Evolutionary conservation across 176 grass and related monocot species (phyloP).

Genomic region (Elymus sibiricus): DNA sequence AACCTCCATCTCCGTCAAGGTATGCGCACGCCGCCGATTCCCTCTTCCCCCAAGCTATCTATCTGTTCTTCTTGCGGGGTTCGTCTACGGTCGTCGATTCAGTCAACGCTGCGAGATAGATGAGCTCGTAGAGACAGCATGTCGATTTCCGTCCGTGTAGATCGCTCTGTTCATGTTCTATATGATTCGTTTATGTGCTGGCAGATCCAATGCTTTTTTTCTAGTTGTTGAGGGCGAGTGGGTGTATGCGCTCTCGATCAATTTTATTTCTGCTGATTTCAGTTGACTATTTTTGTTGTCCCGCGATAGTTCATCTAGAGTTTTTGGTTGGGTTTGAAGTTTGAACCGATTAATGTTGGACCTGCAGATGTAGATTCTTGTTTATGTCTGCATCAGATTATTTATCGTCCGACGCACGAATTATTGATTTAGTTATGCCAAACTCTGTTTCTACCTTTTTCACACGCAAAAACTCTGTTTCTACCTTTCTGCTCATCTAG

Average conservation of each 20-base stretch:
- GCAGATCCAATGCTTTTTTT: neutral
- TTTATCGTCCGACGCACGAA: no score
- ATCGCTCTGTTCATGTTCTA: neutral
- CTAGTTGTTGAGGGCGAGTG: neutral
- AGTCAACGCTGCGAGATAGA: neutral
- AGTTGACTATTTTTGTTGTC: neutral
- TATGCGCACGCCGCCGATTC: neutral
- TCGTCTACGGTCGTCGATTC: neutral
- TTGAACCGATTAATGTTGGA: neutral
- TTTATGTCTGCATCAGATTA: no score
- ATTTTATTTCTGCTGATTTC: neutral
- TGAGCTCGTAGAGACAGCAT: neutral
- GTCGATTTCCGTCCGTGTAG: neutral
- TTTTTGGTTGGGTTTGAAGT: neutral
- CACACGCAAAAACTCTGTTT: no score
- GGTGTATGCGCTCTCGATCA: neutral
- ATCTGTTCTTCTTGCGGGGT: neutral
- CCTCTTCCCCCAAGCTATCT: neutral
- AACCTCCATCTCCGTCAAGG: neutral
- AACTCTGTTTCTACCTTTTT: no score
- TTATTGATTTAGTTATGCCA: no score
- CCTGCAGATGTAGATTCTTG: no score
- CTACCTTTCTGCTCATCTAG: no score
- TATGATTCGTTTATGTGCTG: neutral
- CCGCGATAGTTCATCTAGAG: neutral